A percentile compares a stretch with the other conserved stretches of the same genome.
These are phyloP conservation scores for Fraxinus quadrangulata DNA, from an alignment of 257 asterid species.

Conservation along the genomic window DNA sequence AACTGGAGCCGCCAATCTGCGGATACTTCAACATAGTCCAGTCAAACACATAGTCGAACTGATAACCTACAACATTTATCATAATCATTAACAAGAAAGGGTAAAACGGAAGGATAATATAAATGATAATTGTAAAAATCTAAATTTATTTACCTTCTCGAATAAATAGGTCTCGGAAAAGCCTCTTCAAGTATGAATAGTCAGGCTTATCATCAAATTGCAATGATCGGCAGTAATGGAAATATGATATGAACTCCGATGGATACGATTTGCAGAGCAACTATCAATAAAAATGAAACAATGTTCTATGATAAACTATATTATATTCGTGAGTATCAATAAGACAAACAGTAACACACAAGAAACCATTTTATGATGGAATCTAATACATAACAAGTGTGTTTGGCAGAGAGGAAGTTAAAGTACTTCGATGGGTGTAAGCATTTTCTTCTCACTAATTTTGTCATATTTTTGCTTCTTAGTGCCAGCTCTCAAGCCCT, in stretches of 20 bases:
- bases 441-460: slow-evolving; percentile 61
- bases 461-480: slow-evolving; percentile 58
- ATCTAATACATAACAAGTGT: not conserved
- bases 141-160: slow-evolving; percentile 41
- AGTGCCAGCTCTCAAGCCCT: slow-evolving; percentile 58
- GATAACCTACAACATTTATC: slow-evolving; percentile 40
- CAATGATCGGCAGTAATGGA: slow-evolving; percentile 55
- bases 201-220: slow-evolving; percentile 61
- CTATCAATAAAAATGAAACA: slow-evolving; percentile 5
- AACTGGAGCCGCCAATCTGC: slow-evolving; percentile 54
- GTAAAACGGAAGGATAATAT: not conserved
- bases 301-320: not conserved
- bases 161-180: slow-evolving; percentile 53
- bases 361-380: not conserved
- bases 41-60: slow-evolving; percentile 55
- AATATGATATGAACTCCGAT: slow-evolving; percentile 50
- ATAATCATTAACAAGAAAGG: not conserved
- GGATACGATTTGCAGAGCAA: slow-evolving; percentile 56
- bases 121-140: not conserved
- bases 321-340: not conserved
- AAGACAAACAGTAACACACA: not conserved
- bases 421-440: slow-evolving; percentile 52
- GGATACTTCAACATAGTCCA: slow-evolving; percentile 61
- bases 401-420: slow-evolving; percentile 6
- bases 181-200: slow-evolving; percentile 57